A percentile compares a stretch with the other conserved stretches of the same genome.
phyloP scores from a whole-genome alignment of 495 filamentous ascomycete genomes.

The Halenospora varia region DNA sequence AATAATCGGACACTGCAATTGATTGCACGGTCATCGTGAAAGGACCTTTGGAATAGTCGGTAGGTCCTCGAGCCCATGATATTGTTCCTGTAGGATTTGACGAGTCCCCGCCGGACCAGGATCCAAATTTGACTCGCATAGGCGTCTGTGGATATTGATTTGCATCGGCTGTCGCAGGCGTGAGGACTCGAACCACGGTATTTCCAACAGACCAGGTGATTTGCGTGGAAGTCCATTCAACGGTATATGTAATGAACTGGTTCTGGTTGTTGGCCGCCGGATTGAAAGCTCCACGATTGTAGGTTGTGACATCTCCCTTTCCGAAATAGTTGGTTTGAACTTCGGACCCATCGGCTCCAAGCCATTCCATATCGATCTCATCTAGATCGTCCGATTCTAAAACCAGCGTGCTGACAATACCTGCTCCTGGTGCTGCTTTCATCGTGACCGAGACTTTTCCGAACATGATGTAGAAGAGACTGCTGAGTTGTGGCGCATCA shows the following conservation, averaged over 20 bases:
- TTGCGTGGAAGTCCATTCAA: conserved; percentile 63
- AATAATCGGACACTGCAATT: conserved; percentile 72
- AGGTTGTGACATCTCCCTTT: conserved; percentile 62
- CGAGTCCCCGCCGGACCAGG: conserved; percentile 72
- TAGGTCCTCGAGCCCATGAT: conserved; percentile 67
- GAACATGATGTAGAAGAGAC: conserved; percentile 69
- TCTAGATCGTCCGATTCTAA: conserved; percentile 74
- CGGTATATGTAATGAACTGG: conserved; percentile 71
- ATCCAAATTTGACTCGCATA: conserved; percentile 64
- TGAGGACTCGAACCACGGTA: conserved; percentile 54
- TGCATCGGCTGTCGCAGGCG: conserved; percentile 48
- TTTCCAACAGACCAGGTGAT: conserved; percentile 71
- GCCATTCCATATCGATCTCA: conserved; percentile 75
- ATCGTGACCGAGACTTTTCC: conserved; percentile 56
- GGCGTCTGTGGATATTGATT: conserved; percentile 69
- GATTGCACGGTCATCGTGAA: conserved; percentile 77
- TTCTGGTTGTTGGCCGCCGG: conserved; percentile 51
- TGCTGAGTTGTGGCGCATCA: conserved; percentile 76
- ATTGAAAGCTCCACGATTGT: conserved; percentile 58
- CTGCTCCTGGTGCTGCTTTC: conserved; percentile 54
- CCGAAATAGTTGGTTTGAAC: conserved; percentile 81
- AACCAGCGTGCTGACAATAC: conserved; percentile 68
- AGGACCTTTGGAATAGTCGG: conserved; percentile 63
- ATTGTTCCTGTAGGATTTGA: conserved; percentile 62
- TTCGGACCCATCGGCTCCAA: conserved; percentile 39